Evolutionary conservation across 2,329 filamentous ascomycete species (phyloP), one percentile per base, ranked within the genome.

Genomic region (Berkeleyomyces basicola): DNA sequence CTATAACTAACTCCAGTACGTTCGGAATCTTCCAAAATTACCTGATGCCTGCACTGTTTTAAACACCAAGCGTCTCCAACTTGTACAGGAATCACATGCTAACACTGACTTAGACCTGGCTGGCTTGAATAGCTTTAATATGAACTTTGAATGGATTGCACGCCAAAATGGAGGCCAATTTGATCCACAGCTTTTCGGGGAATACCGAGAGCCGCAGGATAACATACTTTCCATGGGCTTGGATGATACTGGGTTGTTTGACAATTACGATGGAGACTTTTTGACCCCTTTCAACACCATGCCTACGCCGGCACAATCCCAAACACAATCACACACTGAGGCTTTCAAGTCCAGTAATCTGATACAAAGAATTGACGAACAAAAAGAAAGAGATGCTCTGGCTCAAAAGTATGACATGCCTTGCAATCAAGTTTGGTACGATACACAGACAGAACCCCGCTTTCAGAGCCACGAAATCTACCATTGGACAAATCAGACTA

Each of bases 121-220:
- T 36, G 61, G 43, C n/a, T 65, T 67, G 39, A 59, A 43, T 39
- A 44, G 58, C n/a, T 31, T 64, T 7, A 58, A 61, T 79, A 66
- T 68, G 71, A 81, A 82, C 67, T 78, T 90, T 68, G 85, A 88
- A 71, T 91, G 86, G 82, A 77, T 93, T 59, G 81, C 84, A 46
- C 85, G 86, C 68, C 88, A 95, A 71, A 92, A 90, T 68, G 85
- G 86, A 63, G 88, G 88, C 63, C 84, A 87, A 66, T 96, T 97
- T 69, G 91, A 97, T 66, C 92, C 93, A 0, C 84, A 93, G 62
- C 78, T 97, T 3, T 97, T 96, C 72, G 88, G 87, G 61, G 88
- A 90, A 68, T 97, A 96, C 74, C 85, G 93, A 61, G 93, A 99
- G 70, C 85, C 90, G 0, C 89, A 95, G 69, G 87, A 90, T 63